A percentile compares a stretch with the other conserved stretches of the same genome.
Evolutionary conservation across 176 grass and related monocot genomes (phyloP).

Genomic region (Rhynchospora tenuis): DNA sequence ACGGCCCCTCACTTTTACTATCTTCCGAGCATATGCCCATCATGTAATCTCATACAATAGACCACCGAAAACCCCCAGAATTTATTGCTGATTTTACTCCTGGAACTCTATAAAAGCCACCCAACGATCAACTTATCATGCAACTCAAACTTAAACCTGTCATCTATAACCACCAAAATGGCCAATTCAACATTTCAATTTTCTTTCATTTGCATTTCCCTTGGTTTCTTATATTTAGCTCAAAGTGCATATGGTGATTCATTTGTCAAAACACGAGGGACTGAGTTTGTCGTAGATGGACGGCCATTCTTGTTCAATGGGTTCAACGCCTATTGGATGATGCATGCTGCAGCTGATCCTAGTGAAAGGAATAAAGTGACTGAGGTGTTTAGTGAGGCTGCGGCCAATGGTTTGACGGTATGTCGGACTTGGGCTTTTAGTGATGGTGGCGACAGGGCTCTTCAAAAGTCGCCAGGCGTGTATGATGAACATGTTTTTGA

Average conservation of each 20-base stretch:
- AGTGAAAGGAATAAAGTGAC: slow-evolving; percentile 32
- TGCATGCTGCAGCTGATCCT: slow-evolving; percentile 33
- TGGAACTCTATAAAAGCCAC: slow-evolving; percentile 10
- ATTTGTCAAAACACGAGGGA: slow-evolving; percentile 27
- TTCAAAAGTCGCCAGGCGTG: slow-evolving; percentile 35
- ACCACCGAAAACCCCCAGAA: slow-evolving; percentile 20
- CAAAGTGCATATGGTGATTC: background rate
- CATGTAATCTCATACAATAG: background rate
- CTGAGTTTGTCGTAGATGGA: slow-evolving; percentile 15
- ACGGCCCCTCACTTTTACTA: background rate
- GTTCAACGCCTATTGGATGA: slow-evolving; percentile 46
- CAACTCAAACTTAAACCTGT: slow-evolving; percentile 11
- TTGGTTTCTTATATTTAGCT: background rate
- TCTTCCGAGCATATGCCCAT: background rate
- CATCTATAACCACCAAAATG: background rate
- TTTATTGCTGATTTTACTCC: slow-evolving; percentile 11
- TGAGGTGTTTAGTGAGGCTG: slow-evolving; percentile 31
- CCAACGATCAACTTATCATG: background rate
- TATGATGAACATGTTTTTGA: slow-evolving; percentile 36
- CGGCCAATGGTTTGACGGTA: slow-evolving; percentile 34
- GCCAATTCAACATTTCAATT: background rate
- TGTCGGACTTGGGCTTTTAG: slow-evolving; percentile 52
- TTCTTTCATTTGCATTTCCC: background rate
- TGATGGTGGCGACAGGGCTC: slow-evolving; percentile 32
- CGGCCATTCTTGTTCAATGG: slow-evolving; percentile 35